Conservation (phyloP, 345 rosid species). For the Pugionium cornutum region DNA sequence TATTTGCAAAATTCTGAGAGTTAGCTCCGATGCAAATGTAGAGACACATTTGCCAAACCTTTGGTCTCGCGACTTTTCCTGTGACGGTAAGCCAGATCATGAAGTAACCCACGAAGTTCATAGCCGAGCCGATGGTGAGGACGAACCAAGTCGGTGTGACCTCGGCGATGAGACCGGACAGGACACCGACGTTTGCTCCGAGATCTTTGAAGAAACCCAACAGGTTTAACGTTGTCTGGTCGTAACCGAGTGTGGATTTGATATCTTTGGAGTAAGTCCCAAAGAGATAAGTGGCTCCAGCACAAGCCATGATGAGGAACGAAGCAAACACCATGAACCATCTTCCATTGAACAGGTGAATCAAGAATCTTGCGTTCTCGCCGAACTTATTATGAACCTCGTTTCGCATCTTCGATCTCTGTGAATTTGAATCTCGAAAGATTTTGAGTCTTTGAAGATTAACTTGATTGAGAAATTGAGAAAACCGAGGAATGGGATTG, state of each 20-base stretch:
- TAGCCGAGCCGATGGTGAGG: slow-evolving; percentile 69
- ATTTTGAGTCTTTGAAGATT: slow-evolving; percentile 17
- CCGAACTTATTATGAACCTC: slow-evolving; percentile 7
- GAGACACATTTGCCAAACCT: slow-evolving; percentile 82
- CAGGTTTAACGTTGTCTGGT: slow-evolving; percentile 76
- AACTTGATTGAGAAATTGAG: slow-evolving; percentile 10
- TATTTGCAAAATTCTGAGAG: slow-evolving; percentile 82
- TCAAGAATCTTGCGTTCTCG: slow-evolving; percentile 43
- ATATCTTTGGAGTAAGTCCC: slow-evolving; percentile 81
- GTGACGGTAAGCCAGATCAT: slow-evolving; percentile 84
- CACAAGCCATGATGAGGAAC: slow-evolving; percentile 83
- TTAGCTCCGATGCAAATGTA: slow-evolving; percentile 83
- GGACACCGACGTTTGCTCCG: slow-evolving; percentile 79
- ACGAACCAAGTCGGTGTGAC: slow-evolving; percentile 91
- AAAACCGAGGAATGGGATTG: neutral
- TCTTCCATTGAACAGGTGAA: slow-evolving; percentile 59
- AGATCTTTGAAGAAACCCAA: slow-evolving; percentile 86
- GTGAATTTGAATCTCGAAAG: slow-evolving; percentile 3
- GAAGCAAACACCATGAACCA: slow-evolving; percentile 94
- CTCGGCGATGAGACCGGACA: slow-evolving; percentile 81
- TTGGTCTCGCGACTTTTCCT: slow-evolving; percentile 59
- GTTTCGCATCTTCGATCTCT: slow-evolving; percentile 29
- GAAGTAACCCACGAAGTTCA: slow-evolving; percentile 83
- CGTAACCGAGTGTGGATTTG: slow-evolving; percentile 72
- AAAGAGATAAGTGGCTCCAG: slow-evolving; percentile 85